These are phyloP conservation scores for Alternaria novae-zelandiae DNA, from an alignment of 2,329 filamentous ascomycete genomes.

Conservation along the genomic window DNA sequence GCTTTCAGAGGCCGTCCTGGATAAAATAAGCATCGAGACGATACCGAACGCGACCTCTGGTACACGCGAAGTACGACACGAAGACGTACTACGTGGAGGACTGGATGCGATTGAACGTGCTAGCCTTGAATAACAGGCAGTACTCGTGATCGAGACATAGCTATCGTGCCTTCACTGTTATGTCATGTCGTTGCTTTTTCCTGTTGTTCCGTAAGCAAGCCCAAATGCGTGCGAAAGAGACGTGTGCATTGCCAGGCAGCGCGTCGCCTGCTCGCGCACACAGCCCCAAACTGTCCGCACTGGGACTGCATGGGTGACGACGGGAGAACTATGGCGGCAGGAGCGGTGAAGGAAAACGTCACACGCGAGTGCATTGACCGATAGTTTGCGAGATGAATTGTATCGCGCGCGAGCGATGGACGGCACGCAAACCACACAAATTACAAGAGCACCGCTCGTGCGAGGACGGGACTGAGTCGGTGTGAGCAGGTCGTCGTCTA, in stretches of 20 bases:
- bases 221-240: background rate
- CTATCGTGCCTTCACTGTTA: background rate
- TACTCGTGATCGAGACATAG: background rate
- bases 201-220: background rate
- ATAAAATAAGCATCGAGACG: background rate
- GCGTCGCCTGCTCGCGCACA: constrained; percentile 3
- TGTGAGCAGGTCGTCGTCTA: background rate
- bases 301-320: background rate
- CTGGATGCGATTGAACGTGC: constrained; percentile 7
- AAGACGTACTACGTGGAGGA: background rate
- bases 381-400: background rate
- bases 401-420: background rate
- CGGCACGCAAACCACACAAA: background rate
- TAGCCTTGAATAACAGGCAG: constrained; percentile 10
- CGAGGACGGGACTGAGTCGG: background rate
- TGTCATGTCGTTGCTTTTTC: constrained; percentile 2
- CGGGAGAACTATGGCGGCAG: background rate
- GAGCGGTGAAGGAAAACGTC: constrained; percentile 1
- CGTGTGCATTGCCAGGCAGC: constrained; percentile 4
- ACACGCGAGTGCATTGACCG: background rate
- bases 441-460: background rate
- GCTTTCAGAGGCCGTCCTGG: background rate
- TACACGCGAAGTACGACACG: background rate
- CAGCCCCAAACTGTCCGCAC: constrained; percentile 6
- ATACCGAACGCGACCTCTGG: no score